Conservation (phyloP, 306 rosid species). For the Ochetophila trinervis region DNA sequence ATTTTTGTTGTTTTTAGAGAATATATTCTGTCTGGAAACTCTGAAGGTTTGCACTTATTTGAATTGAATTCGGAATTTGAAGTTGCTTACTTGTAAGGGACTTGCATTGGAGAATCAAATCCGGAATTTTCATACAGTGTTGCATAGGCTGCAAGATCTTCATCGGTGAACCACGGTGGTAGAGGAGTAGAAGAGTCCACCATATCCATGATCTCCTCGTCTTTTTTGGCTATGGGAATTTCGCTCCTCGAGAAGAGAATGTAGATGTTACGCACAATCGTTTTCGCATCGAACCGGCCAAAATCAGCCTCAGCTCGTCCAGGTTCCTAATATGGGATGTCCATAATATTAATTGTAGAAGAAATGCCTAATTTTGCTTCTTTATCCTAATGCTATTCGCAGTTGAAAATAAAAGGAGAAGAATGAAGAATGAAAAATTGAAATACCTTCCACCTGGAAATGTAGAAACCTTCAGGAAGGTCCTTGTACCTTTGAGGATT, state of each 20-base stretch:
- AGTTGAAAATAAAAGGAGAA: too few relatives aligned
- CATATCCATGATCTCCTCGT: slow-evolving; percentile 61
- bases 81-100: slow-evolving; percentile 48
- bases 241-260: slow-evolving; percentile 59
- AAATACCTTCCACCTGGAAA: slow-evolving; percentile 47
- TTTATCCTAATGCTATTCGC: too few relatives aligned
- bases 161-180: slow-evolving; percentile 61
- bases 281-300: slow-evolving; percentile 46
- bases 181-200: slow-evolving; percentile 47
- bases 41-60: too few relatives aligned
- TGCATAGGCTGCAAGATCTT: slow-evolving; percentile 48
- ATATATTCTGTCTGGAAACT: too few relatives aligned
- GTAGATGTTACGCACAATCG: slow-evolving; percentile 47
- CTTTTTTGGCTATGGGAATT: slow-evolving; percentile 46
- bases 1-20: not conserved
- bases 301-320: slow-evolving; percentile 68
- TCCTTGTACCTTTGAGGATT: slow-evolving; percentile 26
- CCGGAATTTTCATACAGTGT: slow-evolving; percentile 52
- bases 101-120: slow-evolving; percentile 52
- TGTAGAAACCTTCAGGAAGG: slow-evolving; percentile 57
- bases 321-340: slow-evolving; percentile 32
- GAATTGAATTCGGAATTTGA: too few relatives aligned
- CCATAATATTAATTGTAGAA: too few relatives aligned
- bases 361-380: too few relatives aligned
- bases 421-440: too few relatives aligned